Conservation (phyloP, 345 rosid genomes). For the Hevea brasiliensis region DNA sequence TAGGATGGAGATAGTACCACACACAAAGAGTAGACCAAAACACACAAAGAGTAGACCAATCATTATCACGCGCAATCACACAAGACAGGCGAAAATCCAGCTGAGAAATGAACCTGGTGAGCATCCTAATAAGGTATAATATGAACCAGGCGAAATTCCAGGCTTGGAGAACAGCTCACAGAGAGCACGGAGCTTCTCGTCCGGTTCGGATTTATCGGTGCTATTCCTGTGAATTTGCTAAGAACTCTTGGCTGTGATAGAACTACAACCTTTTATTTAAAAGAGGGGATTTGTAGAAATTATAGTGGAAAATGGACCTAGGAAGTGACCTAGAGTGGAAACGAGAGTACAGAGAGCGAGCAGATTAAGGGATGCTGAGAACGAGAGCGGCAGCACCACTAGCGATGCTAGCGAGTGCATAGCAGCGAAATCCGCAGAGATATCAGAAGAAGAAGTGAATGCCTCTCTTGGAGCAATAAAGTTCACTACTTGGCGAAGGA, state of each 20-base stretch:
- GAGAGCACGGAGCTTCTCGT: slow-evolving; percentile 70
- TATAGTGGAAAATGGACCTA: slow-evolving; percentile 26
- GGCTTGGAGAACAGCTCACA: slow-evolving; percentile 65
- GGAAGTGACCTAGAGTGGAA: slow-evolving; percentile 42
- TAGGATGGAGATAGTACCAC: background rate
- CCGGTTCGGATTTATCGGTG: slow-evolving; percentile 38
- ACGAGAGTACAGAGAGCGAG: slow-evolving; percentile 26
- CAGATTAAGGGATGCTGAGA: slow-evolving; percentile 42
- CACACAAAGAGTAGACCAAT: too few species aligned
- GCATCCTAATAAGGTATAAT: slow-evolving; percentile 95
- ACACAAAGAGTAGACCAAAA: too few species aligned
- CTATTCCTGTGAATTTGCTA: slow-evolving; percentile 52
- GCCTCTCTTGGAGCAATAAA: background rate
- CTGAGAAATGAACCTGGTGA: slow-evolving; percentile 44
- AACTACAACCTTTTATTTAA: slow-evolving; percentile 46
- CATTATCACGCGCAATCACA: background rate
- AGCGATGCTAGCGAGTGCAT: slow-evolving; percentile 47
- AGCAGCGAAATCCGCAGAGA: background rate
- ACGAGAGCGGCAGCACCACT: slow-evolving; percentile 47
- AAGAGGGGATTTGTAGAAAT: slow-evolving; percentile 25
- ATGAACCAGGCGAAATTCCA: slow-evolving; percentile 82
- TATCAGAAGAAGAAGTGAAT: slow-evolving; percentile 4
- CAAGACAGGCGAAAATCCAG: background rate
- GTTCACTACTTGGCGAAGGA: background rate
- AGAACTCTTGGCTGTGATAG: slow-evolving; percentile 73